Evolutionary conservation across 176 grass and related monocot genomes (phyloP).

Genomic region (Coix lacrymajobi): DNA sequence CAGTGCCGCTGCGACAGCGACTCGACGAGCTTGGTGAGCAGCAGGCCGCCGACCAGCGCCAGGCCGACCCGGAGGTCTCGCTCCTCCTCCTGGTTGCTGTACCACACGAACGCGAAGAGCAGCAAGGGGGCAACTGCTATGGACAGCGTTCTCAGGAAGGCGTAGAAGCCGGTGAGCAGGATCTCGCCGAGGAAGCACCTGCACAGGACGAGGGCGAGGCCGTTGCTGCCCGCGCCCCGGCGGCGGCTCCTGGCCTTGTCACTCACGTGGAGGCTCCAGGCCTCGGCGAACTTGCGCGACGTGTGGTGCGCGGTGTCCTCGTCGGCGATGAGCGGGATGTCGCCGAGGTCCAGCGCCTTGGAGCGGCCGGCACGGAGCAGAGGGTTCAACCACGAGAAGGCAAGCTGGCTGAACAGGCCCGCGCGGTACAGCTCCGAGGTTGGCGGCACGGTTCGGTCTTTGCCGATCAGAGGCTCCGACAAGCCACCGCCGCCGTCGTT

Average conservation of each 20-base stretch:
- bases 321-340: slow-evolving; percentile 57
- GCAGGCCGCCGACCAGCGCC: slow-evolving; percentile 45
- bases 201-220: slow-evolving; percentile 34
- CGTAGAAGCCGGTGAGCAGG: slow-evolving; percentile 60
- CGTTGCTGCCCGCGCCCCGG: slow-evolving; percentile 18
- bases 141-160: slow-evolving; percentile 43
- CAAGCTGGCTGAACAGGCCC: slow-evolving; percentile 51
- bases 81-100: slow-evolving; percentile 44
- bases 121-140: slow-evolving; percentile 44
- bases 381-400: slow-evolving; percentile 85
- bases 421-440: slow-evolving; percentile 34
- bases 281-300: slow-evolving; percentile 39
- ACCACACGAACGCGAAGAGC: slow-evolving; percentile 69
- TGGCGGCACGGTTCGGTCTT: slow-evolving; percentile 16
- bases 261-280: slow-evolving; percentile 45
- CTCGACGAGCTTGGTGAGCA: slow-evolving; percentile 61
- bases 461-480: slow-evolving; percentile 40
- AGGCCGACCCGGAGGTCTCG: slow-evolving; percentile 33
- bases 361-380: slow-evolving; percentile 63
- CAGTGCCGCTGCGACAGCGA: slow-evolving; percentile 81
- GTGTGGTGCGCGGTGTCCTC: slow-evolving; percentile 51
- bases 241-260: slow-evolving; percentile 37
- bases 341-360: slow-evolving; percentile 55
- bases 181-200: slow-evolving; percentile 64
- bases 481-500: background rate